Base-by-base conservation (phyloP, 164 flowering plant species). In the Aristolochia fimbriata region DNA sequence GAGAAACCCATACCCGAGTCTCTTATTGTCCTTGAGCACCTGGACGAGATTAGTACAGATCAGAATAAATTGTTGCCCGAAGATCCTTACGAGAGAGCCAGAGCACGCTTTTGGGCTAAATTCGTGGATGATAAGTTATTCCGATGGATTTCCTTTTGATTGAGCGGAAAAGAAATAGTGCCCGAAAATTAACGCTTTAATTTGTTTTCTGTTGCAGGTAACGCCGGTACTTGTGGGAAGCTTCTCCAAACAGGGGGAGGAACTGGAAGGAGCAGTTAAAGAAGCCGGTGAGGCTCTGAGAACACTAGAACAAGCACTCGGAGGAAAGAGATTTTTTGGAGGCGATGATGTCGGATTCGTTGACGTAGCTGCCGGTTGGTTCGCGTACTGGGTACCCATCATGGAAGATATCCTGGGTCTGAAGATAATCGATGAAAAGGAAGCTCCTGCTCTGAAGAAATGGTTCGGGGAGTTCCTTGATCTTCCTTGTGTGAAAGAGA, bases 51-150 rank as follows among this genome's bases (percentile, higher is more conserved):
- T 17, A 47, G 62, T 51, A 30, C 15, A 47, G 9, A n/a, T n/a
- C n/a, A 15, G 30, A 14, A 23, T 17, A 22, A 31, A 15, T 15
- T 60, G 41, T 24, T 60, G 53, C 62, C 62, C 17, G 37, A 60
- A 47, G 62, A 60, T 60, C 62, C 62, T 47, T 47, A 60, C 30
- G 53, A 60, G 33, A 60, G 53, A 46, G 62, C 62, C 13, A 21
- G 12, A 12, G 62, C 54, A 6, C 51, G 53, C 15, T 60, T 60
- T 19, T 60, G 62, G 62, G 62, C 62, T 3, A 46, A 58, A 20
- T 58, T 58, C 45, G 50, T 15, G 20, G 61, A 58, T 22, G 51
- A 58, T 9, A 58, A 58, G 61, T 50, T 58, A 20, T 2, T 9
- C 2, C 27, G 13, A 49, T 49, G n/a, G 6, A 7, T 52, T 22